phyloP scores from a whole-genome alignment of 83 land plant genomes.

The Picea mariana region DNA sequence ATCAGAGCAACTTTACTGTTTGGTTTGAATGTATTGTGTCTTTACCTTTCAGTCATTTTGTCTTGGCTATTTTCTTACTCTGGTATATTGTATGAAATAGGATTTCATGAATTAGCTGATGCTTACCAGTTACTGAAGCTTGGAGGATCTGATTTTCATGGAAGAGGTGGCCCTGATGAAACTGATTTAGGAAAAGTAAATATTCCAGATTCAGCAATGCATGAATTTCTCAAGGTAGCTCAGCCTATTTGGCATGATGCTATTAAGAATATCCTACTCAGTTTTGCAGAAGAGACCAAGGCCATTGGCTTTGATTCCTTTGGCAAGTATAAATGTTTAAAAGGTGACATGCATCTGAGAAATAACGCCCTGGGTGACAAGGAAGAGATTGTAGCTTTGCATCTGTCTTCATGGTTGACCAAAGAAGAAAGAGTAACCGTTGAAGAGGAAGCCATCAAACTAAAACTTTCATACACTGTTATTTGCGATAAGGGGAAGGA shows the following conservation, averaged over 20 bases:
- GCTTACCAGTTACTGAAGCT: constrained; percentile 68
- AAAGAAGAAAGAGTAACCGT: constrained; percentile 38
- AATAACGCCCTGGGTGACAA: constrained; percentile 15
- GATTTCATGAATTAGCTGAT: constrained; percentile 69
- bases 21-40: neutral
- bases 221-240: constrained; percentile 68
- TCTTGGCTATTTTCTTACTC: constrained; percentile 1
- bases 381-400: constrained; percentile 34
- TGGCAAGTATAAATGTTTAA: constrained; percentile 17
- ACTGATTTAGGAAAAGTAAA: constrained; percentile 70
- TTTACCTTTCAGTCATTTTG: constrained; percentile 5
- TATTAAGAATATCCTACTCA: constrained; percentile 45
- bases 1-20: too few species aligned
- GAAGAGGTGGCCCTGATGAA: constrained; percentile 70
- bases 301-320: constrained; percentile 20
- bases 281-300: constrained; percentile 51
- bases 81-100: constrained; percentile 23
- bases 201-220: constrained; percentile 56
- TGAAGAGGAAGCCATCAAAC: constrained; percentile 39
- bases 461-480: constrained; percentile 31
- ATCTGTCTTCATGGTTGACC: constrained; percentile 60
- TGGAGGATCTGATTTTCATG: constrained; percentile 97
- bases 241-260: constrained; percentile 77
- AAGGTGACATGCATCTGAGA: constrained; percentile 29
- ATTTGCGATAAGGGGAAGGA: neutral